Base-by-base conservation (phyloP, 2,329 filamentous ascomycete genomes). In the Moelleriella libera region DNA sequence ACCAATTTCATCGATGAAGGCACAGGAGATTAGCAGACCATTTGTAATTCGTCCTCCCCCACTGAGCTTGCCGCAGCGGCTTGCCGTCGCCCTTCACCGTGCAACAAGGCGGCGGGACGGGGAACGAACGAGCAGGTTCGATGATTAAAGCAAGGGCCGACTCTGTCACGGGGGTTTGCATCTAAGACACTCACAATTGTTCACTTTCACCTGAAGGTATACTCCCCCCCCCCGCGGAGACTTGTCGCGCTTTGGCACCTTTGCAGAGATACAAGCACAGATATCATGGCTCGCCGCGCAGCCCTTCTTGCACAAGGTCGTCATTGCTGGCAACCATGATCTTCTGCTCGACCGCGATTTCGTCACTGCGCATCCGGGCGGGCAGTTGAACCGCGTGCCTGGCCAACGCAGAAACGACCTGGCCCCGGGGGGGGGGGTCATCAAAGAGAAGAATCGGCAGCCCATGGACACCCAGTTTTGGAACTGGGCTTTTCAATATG, bases 171-270 rank as follows among this genome's bases (percentile, higher is more conserved):
- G 50, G 68, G 5, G 65, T 68, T 7, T 70, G 66, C 54, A 50
- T 71, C 34, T 71, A 68, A 6, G 68, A 72, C 51, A 72, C 68
- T 8, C 68, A 72, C 55, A 66, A 65, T 57, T 51, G n/a, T 58
- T 46, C 48, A 2, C 50, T 72, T 6, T 68, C 68, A 1, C 39
- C 52, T 2, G 69, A 67, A 1, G 69, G 74, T 50, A 56, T 73
- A 2, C 61, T 74, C n/a, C 59, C 73, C 44, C 69, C 74, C 49
- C 67, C 69, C 0, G 70, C 0, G 70, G 70, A 21, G 69, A 74
- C 50, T 59, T 74, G 21, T 70, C 68, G 0, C 57, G 68, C 45
- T 59, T 59, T n/a, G 69, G 68, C 11, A 63, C 66, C 0, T 58
- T 63, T 29, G 53, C 57, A 4, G 69, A 72, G 49, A 51, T 72